These are phyloP conservation scores for Arthrobotrys pseudoclavata DNA, from an alignment of 2,329 filamentous ascomycete species.

Conservation along the genomic window DNA sequence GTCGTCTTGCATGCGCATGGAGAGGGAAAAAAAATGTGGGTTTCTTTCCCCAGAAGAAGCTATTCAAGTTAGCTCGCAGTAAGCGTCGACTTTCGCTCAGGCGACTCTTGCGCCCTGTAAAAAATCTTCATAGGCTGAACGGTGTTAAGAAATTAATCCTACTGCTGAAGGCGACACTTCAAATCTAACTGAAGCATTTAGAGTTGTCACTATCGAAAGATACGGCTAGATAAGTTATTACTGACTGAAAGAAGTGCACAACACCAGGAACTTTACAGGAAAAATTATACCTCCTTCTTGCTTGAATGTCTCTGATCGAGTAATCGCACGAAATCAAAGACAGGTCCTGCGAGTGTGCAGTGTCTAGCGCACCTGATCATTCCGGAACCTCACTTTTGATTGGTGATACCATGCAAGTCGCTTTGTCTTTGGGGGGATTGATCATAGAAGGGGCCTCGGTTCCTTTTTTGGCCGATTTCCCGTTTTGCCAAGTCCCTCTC, in stretches of 20 bases:
- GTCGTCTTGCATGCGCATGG: constrained; percentile 5
- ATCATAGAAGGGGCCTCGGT: constrained; percentile 9
- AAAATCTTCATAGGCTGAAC: constrained; percentile 1
- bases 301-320: constrained; percentile 56
- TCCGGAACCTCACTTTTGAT: constrained; percentile 24
- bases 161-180: neutral
- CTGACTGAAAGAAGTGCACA: neutral
- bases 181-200: constrained; percentile 9
- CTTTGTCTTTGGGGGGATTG: neutral
- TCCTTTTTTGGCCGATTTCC: constrained; percentile 27
- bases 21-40: constrained; percentile 2
- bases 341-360: constrained; percentile 32
- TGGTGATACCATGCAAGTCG: constrained; percentile 43
- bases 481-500: constrained; percentile 13
- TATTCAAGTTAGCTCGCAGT: constrained; percentile 15
- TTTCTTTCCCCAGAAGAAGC: constrained; percentile 8
- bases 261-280: constrained; percentile 8
- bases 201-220: constrained; percentile 9
- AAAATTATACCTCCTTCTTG: constrained; percentile 23
- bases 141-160: constrained; percentile 12
- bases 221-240: neutral
- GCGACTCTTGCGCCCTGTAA: constrained; percentile 10
- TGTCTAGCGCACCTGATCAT: constrained; percentile 44
- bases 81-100: constrained; percentile 13
- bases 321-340: constrained; percentile 41